These are phyloP conservation scores for Gigaspora rosea DNA, from an alignment of 192 early-diverging fungal genomes.

Conservation along the genomic window DNA sequence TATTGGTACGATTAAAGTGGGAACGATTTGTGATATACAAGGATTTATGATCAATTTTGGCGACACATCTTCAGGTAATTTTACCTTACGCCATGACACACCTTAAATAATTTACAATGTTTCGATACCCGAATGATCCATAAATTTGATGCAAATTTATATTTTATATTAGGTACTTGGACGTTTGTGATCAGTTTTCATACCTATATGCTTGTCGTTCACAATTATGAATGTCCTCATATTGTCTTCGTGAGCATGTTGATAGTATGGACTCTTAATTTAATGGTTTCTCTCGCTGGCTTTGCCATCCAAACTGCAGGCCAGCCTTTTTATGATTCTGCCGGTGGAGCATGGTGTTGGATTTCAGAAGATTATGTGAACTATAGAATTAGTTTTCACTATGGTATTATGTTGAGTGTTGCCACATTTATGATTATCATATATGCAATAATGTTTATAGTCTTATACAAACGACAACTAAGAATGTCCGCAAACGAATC, in stretches of 20 bases:
- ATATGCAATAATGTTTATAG: neutral
- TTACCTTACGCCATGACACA: too few relatives aligned
- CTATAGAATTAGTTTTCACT: slow-evolving; percentile 26
- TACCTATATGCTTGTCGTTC: slow-evolving; percentile 16
- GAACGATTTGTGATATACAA: slow-evolving; percentile 10
- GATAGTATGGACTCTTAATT: slow-evolving; percentile 13
- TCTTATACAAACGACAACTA: slow-evolving; percentile 7
- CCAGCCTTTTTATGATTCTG: neutral
- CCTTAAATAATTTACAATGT: too few relatives aligned
- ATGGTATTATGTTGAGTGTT: slow-evolving; percentile 8
- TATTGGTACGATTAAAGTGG: neutral
- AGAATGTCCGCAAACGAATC: neutral
- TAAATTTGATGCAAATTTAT: neutral
- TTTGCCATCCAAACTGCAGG: neutral
- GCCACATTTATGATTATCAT: neutral
- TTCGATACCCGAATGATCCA: too few relatives aligned
- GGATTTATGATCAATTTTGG: slow-evolving; percentile 27
- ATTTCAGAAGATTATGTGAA: neutral
- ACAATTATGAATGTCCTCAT: slow-evolving; percentile 19
- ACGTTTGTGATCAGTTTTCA: slow-evolving; percentile 23
- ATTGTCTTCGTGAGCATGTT: neutral
- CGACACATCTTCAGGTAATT: slow-evolving; percentile 23
- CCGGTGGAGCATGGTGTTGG: slow-evolving; percentile 30
- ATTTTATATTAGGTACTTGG: slow-evolving; percentile 19
- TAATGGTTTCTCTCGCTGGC: neutral